Evolutionary conservation across 2,329 filamentous ascomycete genomes (phyloP).

Genomic region (Colletotrichum sp.): DNA sequence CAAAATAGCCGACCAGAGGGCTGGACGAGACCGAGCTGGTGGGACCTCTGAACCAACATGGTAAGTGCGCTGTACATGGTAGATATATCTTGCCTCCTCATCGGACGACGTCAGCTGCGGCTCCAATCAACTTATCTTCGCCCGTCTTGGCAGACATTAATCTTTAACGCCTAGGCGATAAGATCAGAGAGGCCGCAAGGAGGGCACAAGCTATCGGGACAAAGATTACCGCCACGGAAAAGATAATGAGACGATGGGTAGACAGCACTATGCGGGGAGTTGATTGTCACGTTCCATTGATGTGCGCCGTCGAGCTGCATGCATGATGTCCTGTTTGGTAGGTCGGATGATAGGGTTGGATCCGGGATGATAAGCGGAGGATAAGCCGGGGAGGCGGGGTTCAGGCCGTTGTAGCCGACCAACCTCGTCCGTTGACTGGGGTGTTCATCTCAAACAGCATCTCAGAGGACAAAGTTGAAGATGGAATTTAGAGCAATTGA

Average conservation of each 20-base stretch:
- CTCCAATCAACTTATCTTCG: background rate
- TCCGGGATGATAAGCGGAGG: conserved; percentile 3
- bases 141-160: background rate
- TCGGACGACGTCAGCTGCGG: background rate
- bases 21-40: background rate
- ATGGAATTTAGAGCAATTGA: background rate
- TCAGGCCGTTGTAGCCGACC: background rate
- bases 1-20: background rate
- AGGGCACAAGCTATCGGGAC: background rate
- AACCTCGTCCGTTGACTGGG: background rate
- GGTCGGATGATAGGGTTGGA: background rate
- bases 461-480: background rate
- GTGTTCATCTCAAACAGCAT: background rate
- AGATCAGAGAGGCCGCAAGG: background rate
- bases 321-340: background rate
- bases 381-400: background rate
- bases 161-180: background rate
- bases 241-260: background rate
- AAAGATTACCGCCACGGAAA: background rate
- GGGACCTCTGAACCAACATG: background rate
- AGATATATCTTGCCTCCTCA: background rate
- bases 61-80: background rate
- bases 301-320: background rate
- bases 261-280: background rate
- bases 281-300: background rate